phyloP scores from a whole-genome alignment of 1,284 basidiomycete genomes.

The Entoloma clypeatum region DNA sequence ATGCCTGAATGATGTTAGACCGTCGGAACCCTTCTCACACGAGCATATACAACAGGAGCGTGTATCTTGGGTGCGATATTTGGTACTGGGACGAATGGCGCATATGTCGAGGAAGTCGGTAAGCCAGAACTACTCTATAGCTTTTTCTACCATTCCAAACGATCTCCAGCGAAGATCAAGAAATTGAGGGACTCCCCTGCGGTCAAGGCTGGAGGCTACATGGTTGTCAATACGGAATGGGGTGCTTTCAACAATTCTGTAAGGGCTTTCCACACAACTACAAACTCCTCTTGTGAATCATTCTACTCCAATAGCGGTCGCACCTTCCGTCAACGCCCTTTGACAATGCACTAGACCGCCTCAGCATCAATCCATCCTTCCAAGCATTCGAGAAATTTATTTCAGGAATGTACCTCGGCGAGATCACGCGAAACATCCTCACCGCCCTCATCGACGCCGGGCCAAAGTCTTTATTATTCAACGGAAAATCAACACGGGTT shows the following conservation, averaged over 20 bases:
- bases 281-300: not conserved
- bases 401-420: conserved; percentile 98
- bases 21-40: conserved; percentile 89
- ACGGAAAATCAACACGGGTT: conserved; percentile 66
- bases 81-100: conserved; percentile 97
- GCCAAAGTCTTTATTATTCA: conserved; percentile 72
- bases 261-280: conserved; percentile 24
- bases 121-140: conserved; percentile 15
- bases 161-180: conserved; percentile 58
- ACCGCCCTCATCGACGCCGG: conserved; percentile 82
- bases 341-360: conserved; percentile 90
- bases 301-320: conserved; percentile 53
- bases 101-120: conserved; percentile 86
- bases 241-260: conserved; percentile 92
- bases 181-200: conserved; percentile 71
- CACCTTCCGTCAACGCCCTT: conserved; percentile 89
- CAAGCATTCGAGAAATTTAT: conserved; percentile 99
- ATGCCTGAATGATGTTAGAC: conserved; percentile 52
- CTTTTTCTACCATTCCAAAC: not conserved
- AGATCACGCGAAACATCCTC: conserved; percentile 85
- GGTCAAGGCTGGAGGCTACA: conserved; percentile 62
- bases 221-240: conserved; percentile 99
- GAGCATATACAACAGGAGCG: conserved; percentile 88
- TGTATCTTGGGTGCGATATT: conserved; percentile 92
- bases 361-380: conserved; percentile 90